Percentiles rank a stretch among this genome's conserved stretches.
These are phyloP conservation scores for Quercus glauca DNA, from an alignment of 306 rosid species.

Conservation along the genomic window DNA sequence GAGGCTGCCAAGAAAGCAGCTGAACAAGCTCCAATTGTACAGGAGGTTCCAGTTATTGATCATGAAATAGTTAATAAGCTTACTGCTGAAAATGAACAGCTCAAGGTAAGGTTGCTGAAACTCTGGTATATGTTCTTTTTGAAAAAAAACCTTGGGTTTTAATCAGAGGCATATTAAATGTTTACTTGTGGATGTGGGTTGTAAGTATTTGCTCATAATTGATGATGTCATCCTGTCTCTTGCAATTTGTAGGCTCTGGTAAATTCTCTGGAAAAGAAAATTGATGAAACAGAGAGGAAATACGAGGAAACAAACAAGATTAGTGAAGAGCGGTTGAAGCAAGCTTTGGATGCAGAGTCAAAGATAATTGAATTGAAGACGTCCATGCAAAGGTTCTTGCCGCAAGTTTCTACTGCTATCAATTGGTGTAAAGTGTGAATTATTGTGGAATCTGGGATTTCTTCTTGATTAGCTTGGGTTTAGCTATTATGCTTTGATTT, in stretches of 20 bases:
- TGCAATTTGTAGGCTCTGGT: constrained; percentile 58
- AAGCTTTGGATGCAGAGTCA: constrained; percentile 68
- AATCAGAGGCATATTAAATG: background rate
- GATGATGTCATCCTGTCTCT: constrained; percentile 15
- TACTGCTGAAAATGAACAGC: constrained; percentile 65
- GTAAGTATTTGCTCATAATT: constrained; percentile 8
- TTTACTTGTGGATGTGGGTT: background rate
- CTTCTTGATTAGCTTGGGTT: background rate
- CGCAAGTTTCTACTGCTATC: constrained; percentile 7
- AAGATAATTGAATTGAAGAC: constrained; percentile 83
- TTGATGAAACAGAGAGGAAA: constrained; percentile 65
- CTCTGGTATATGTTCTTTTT: background rate
- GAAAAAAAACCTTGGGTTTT: background rate
- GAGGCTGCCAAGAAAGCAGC: constrained; percentile 41
- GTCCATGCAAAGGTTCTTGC: constrained; percentile 70
- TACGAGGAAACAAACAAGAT: constrained; percentile 47
- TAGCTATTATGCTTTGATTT: background rate
- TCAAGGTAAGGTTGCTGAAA: constrained; percentile 45
- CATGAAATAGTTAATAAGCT: constrained; percentile 51
- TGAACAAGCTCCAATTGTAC: constrained; percentile 33
- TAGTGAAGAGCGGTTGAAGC: constrained; percentile 82
- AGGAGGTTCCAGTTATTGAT: constrained; percentile 50
- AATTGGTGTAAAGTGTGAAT: background rate
- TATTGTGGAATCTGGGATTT: background rate
- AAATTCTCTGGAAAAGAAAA: constrained; percentile 63